Evolutionary conservation across 2,329 filamentous ascomycete genomes (phyloP).

Genomic region (Nothophaeocryptopus gaeumannii): DNA sequence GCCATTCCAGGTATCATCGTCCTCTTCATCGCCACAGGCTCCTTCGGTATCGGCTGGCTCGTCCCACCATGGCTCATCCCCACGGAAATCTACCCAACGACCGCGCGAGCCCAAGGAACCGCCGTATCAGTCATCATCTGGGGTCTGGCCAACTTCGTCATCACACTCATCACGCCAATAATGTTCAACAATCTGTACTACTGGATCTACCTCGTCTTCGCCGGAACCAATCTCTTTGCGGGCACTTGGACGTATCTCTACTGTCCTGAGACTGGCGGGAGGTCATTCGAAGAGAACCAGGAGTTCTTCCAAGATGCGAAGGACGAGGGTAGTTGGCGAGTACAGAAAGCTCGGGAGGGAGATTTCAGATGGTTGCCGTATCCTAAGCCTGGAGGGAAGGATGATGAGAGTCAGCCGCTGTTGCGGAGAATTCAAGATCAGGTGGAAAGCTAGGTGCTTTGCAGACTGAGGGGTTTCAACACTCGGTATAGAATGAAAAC

Average conservation of each 20-base stretch:
- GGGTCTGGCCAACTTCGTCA: conserved; percentile 58
- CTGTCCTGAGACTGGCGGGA: conserved; percentile 55
- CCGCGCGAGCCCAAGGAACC: conserved; percentile 54
- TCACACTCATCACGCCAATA: conserved; percentile 58
- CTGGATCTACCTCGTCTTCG: conserved; percentile 58
- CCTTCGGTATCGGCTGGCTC: conserved; percentile 61
- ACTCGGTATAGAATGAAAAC: too few species aligned
- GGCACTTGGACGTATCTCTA: conserved; percentile 55
- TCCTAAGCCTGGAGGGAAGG: conserved; percentile 36
- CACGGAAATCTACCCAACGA: conserved; percentile 57
- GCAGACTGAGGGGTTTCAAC: too few species aligned
- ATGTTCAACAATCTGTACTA: conserved; percentile 60
- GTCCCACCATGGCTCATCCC: conserved; percentile 60
- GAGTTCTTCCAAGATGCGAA: conserved; percentile 56
- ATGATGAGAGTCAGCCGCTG: conserved; percentile 48
- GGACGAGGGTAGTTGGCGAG: conserved; percentile 53
- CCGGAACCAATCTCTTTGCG: conserved; percentile 53
- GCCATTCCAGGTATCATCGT: conserved; percentile 52
- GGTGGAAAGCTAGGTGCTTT: background rate
- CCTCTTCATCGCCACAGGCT: conserved; percentile 58
- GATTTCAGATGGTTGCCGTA: conserved; percentile 49
- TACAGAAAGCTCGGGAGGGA: conserved; percentile 52
- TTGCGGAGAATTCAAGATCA: conserved; percentile 46
- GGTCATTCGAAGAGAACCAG: conserved; percentile 61
- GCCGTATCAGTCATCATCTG: conserved; percentile 56